Evolutionary conservation across 2,329 filamentous ascomycete genomes (phyloP), one percentile per base, ranked within the genome.

Genomic region (Phialemoniopsis sp.): DNA sequence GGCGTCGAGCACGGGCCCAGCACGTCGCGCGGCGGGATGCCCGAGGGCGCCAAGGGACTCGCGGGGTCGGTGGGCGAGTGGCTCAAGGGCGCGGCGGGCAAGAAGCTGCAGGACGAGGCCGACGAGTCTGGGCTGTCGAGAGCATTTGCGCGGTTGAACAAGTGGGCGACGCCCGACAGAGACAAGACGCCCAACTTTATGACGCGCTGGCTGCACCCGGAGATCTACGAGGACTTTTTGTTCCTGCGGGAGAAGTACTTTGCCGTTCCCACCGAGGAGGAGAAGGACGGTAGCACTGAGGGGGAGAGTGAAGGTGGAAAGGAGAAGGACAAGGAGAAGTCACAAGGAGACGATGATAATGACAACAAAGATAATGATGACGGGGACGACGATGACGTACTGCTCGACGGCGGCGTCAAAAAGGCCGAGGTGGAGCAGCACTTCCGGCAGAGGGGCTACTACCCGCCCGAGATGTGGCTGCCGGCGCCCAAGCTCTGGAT

Each of bases 401-500:
- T 51, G 10, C 36, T 42, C 3, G 10, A 28, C 18, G 21, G 10
- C 6, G 42, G 46, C 32, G 10, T 26, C 6, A 16, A 26, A 5
- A 38, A 35, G 9, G 18, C 38, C 3, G 41, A 46, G 26, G 45
- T 53, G 7, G 53, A 54, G 2, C 32, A 37, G 5, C 47, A 76
- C 34, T 64, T 71, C 8, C 78, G 76, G 47, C 60, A 66, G 14
- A 68, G 78, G 32, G 87, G 86, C 0, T 93, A 89, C 62, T 79
- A 73, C 61, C 81, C 88, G 47, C 85, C 87, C 0, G 76, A 83
- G 8, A 78, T 88, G 55, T 77, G 66, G 32, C 67, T 73, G 37
- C 64, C 72, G 31, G 64, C 77, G 0, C 83, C 84, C 4, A 65
- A 81, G 8, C 68, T 93, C 21, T 93, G 87, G 87, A 80, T 93